Base-by-base conservation (phyloP, 2,329 filamentous ascomycete species). In the Nothophaeocryptopus gaeumannii region DNA sequence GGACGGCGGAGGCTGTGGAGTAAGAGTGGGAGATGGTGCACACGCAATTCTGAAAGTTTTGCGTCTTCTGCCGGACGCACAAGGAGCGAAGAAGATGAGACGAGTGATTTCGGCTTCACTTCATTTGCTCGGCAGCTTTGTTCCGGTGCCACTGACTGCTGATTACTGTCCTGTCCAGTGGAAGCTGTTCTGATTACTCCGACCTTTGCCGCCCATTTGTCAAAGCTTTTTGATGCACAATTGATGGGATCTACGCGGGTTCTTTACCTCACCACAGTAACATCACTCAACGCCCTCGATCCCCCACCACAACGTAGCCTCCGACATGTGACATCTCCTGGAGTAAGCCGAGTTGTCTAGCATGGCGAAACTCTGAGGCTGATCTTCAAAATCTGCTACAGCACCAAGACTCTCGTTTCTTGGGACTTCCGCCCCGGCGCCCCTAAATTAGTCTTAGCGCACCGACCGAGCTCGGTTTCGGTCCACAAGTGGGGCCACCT, bases 341-440 rank as follows among this genome's bases (percentile, higher is more conserved):
- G 29, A 31, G 33, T 31, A 42, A 42, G 39, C 39, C 32, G 34
- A 11, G 39, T 29, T 42, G 39, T 40, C 12, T 26, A 26, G 20
- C 20, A 26, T 26, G 20, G 41, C 41, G 41, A 48, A 49, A 49
- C 47, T 49, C 47, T 42, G 13, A 26, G 34, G 47, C 32, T 32
- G 39, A 49, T 44, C 47, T 39, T 44, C 11, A 40, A 44, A 31
- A 26, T 34, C 34, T 37, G 39, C 47, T 20, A 32, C 39, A 7
- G 26, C 44, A 35, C 47, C 40, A 50, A 37, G 34, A 39, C 39
- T 29, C 46, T 36, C 30, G 32, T n/a, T 15, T 39, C 47, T 45
- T 50, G 47, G 40, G 5, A 31, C 38, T 42, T 26, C 29, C 37
- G n/a, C 35, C 45, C 44, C 16, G 47, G 34, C 47, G 16, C 31